Evolutionary conservation across 1,139 yeast genomes (phyloP).

Genomic region (Magnusiomyces fungicola): DNA sequence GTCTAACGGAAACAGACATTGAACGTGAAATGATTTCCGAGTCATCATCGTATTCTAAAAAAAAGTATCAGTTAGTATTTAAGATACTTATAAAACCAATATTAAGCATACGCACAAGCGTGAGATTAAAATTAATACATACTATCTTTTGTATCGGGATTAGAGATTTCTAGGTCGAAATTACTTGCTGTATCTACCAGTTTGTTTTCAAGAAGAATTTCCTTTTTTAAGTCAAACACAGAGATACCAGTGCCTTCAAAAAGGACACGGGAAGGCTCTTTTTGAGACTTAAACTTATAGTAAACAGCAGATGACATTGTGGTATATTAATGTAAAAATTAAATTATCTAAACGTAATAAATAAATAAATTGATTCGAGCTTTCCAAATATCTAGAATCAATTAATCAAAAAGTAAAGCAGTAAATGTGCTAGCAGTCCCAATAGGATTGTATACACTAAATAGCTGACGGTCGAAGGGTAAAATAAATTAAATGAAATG

Average conservation of each 20-base stretch:
- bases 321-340: constrained; percentile 2
- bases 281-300: constrained; percentile 81
- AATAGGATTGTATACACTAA: no score
- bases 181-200: constrained; percentile 72
- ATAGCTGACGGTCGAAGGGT: no score
- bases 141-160: constrained; percentile 66
- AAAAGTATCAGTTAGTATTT: not conserved
- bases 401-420: no score
- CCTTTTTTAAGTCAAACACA: constrained; percentile 88
- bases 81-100: not conserved
- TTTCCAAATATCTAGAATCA: no score
- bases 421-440: no score
- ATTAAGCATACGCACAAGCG: not conserved
- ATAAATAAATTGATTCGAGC: no score
- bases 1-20: constrained; percentile 68
- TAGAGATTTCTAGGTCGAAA: constrained; percentile 67
- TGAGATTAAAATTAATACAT: constrained; percentile 6
- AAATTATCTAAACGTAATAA: no score
- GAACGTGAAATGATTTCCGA: constrained; percentile 78
- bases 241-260: constrained; percentile 97
- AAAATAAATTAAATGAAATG: no score
- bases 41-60: constrained; percentile 73
- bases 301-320: constrained; percentile 85
- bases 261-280: constrained; percentile 65
- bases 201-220: constrained; percentile 74